A percentile compares a stretch with the other conserved stretches of the same genome.
Conservation (phyloP, 2,329 filamentous ascomycete species). For the Chrysoporthe cubensis region DNA sequence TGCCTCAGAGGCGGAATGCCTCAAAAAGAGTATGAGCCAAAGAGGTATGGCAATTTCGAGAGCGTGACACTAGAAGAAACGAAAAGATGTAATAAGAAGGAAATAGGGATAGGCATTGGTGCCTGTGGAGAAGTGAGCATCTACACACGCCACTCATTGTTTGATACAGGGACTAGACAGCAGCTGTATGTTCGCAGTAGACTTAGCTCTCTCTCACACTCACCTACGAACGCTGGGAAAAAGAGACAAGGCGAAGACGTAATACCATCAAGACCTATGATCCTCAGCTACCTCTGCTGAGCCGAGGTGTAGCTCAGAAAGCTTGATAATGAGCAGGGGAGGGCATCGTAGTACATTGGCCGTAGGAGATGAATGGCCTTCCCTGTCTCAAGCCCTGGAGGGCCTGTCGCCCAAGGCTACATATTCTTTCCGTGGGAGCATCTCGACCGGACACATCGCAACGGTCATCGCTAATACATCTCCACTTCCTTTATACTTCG, state of each 20-base stretch:
- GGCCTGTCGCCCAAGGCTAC: too few species aligned
- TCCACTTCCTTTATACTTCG: too few species aligned
- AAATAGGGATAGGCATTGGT: not conserved
- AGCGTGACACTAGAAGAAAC: not conserved
- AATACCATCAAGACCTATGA: conserved; percentile 12
- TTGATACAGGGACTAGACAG: conserved; percentile 8
- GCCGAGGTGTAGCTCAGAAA: not conserved
- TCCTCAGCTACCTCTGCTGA: not conserved
- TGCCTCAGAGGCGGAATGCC: not conserved
- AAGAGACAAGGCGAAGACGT: conserved; percentile 5
- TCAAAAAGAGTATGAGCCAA: not conserved
- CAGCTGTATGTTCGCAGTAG: conserved; percentile 9
- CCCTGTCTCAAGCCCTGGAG: too few species aligned
- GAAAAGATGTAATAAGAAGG: not conserved
- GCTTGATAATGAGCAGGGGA: too few species aligned
- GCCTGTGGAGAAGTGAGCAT: not conserved
- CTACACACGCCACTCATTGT: conserved; percentile 1
- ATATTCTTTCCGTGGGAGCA: too few species aligned
- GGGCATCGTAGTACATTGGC: too few species aligned
- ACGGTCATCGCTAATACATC: too few species aligned
- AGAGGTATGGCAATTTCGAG: not conserved
- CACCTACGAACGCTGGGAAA: conserved; percentile 18
- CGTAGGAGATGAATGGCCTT: too few species aligned
- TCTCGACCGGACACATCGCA: too few species aligned
- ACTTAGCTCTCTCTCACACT: conserved; percentile 1